These are phyloP conservation scores for Histomonas meleagridis DNA, from an alignment of 208 protist species.

Conservation along the genomic window DNA sequence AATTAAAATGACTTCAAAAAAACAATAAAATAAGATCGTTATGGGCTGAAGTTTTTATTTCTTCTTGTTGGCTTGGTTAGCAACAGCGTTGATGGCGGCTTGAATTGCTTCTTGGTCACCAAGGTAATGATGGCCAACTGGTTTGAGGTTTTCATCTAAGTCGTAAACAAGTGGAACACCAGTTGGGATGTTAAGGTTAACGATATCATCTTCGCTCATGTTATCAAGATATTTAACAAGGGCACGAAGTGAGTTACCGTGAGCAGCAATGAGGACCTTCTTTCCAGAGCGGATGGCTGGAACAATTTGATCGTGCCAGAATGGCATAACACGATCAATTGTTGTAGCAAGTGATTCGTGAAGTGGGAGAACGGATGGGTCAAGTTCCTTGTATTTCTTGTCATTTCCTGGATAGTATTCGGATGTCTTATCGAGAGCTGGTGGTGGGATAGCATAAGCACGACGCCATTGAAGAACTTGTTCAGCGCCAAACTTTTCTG, in stretches of 20 bases:
- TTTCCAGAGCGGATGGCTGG: conserved; percentile 56
- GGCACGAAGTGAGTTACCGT: conserved; percentile 56
- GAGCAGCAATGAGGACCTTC: conserved; percentile 60
- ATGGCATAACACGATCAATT: conserved; percentile 40
- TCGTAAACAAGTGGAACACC: conserved; percentile 56
- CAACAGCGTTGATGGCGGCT: conserved; percentile 35
- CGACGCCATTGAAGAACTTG: conserved; percentile 59
- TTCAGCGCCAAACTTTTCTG: conserved; percentile 57
- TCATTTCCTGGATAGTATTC: conserved; percentile 40
- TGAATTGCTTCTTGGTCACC: conserved; percentile 35
- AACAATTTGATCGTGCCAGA: conserved; percentile 41
- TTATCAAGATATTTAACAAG: conserved; percentile 55
- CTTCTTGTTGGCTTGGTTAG: conserved; percentile 37
- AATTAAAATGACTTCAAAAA: too few species aligned
- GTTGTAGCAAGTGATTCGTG: conserved; percentile 3
- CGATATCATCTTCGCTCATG: conserved; percentile 50
- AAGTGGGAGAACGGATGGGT: not conserved
- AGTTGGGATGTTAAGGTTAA: conserved; percentile 51
- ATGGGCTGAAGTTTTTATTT: too few species aligned
- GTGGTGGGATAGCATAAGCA: conserved; percentile 58
- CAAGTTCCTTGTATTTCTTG: not conserved
- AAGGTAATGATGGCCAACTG: conserved; percentile 19
- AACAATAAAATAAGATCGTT: too few species aligned
- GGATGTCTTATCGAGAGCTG: conserved; percentile 45
- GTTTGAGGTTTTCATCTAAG: conserved; percentile 48